Conservation (phyloP, 192 early-diverging fungal species). For the Chytriomyces sp. region DNA sequence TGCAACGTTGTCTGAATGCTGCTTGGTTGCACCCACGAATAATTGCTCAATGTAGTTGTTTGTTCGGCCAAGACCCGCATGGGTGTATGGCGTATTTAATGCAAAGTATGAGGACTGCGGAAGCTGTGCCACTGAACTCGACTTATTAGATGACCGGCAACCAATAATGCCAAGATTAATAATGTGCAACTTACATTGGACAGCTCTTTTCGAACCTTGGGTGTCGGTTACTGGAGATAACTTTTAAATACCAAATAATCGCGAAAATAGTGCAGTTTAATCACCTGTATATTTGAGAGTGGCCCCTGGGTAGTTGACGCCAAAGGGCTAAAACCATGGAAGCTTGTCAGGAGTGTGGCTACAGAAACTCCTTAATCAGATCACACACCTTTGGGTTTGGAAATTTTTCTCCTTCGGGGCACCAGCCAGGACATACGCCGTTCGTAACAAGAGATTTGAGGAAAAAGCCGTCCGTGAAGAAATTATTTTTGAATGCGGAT, state of each 20-base stretch:
- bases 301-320: conserved; percentile 82
- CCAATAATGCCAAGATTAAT: conserved; percentile 9
- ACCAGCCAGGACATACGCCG: conserved; percentile 66
- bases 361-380: too few species aligned
- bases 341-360: neutral
- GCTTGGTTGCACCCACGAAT: conserved; percentile 78
- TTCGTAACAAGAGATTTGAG: conserved; percentile 80
- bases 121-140: conserved; percentile 69
- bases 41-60: conserved; percentile 96
- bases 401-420: conserved; percentile 46
- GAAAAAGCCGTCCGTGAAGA: conserved; percentile 94
- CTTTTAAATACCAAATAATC: neutral
- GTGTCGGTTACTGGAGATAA: conserved; percentile 69
- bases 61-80: conserved; percentile 89
- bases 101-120: conserved; percentile 79
- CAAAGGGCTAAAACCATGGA: conserved; percentile 62
- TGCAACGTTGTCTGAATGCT: conserved; percentile 63
- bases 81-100: conserved; percentile 77
- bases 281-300: conserved; percentile 79
- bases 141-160: neutral
- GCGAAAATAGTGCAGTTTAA: neutral
- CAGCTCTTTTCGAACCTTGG: conserved; percentile 74
- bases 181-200: conserved; percentile 60
- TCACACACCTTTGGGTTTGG: conserved; percentile 48
- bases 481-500: conserved; percentile 81